Evolutionary conservation across 2,329 filamentous ascomycete genomes (phyloP).

Genomic region (Torrubiellomyces zombiae): DNA sequence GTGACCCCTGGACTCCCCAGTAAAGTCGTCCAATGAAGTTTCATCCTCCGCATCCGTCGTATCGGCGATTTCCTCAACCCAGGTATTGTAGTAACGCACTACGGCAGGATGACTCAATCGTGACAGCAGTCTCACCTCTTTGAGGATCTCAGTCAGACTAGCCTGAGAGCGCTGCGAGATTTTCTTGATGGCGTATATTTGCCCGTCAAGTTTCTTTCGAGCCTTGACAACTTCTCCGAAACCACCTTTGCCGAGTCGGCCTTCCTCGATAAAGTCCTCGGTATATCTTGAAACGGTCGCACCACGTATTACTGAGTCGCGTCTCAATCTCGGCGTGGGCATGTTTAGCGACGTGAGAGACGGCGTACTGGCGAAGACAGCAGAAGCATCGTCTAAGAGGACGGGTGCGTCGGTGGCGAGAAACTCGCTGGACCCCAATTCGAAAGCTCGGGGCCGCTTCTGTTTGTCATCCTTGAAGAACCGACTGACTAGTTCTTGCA

Average conservation of each 20-base stretch:
- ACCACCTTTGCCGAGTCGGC: slow-evolving; percentile 76
- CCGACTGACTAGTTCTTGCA: slow-evolving; percentile 65
- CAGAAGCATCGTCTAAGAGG: slow-evolving; percentile 27
- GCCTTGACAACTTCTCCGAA: slow-evolving; percentile 96
- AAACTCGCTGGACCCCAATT: slow-evolving; percentile 48
- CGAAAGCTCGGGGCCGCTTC: slow-evolving; percentile 71
- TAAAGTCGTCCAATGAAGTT: slow-evolving; percentile 32
- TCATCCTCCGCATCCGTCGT: slow-evolving; percentile 38
- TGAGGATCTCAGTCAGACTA: slow-evolving; percentile 66
- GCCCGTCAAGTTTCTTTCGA: slow-evolving; percentile 81
- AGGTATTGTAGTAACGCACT: slow-evolving; percentile 88
- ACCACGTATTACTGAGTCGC: slow-evolving; percentile 42
- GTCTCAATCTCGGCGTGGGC: slow-evolving; percentile 33
- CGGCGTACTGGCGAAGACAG: slow-evolving; percentile 23
- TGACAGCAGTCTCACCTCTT: slow-evolving; percentile 79
- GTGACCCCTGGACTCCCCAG: slow-evolving; percentile 18
- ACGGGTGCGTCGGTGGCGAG: slow-evolving; percentile 48
- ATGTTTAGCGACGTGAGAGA: slow-evolving; percentile 24
- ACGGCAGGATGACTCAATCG: slow-evolving; percentile 74
- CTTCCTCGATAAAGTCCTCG: slow-evolving; percentile 82
- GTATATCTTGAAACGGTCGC: slow-evolving; percentile 55
- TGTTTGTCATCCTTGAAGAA: slow-evolving; percentile 76
- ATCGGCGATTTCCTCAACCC: slow-evolving; percentile 61
- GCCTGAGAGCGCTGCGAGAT: slow-evolving; percentile 68
- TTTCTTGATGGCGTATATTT: slow-evolving; percentile 93